A percentile compares a stretch with the other conserved stretches of the same genome.
phyloP scores from a whole-genome alignment of 2,329 filamentous ascomycete genomes.

The Biscogniauxia marginata region DNA sequence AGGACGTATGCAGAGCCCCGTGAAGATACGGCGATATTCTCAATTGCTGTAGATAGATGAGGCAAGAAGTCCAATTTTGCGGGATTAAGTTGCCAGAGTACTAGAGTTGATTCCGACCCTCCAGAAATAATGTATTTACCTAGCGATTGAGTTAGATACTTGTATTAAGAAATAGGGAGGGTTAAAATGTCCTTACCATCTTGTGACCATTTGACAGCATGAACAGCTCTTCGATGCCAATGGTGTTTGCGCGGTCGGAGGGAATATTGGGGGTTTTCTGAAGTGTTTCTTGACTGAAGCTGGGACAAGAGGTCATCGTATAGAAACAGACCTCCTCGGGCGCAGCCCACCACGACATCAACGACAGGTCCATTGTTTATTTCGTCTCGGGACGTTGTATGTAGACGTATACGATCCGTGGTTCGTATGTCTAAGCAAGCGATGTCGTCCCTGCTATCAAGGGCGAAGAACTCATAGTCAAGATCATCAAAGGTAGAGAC shows the following conservation, averaged over 20 bases:
- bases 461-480: conserved; percentile 56
- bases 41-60: conserved; percentile 83
- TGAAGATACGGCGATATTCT: conserved; percentile 79
- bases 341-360: conserved; percentile 77
- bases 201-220: conserved; percentile 83
- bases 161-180: conserved; percentile 1
- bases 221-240: conserved; percentile 86
- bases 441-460: conserved; percentile 62
- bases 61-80: conserved; percentile 79
- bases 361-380: conserved; percentile 42
- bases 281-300: conserved; percentile 45
- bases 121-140: conserved; percentile 94
- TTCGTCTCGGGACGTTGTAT: conserved; percentile 30
- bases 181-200: conserved; percentile 63
- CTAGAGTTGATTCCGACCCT: conserved; percentile 83
- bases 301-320: conserved; percentile 72
- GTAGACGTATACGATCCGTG: conserved; percentile 32
- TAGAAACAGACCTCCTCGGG: conserved; percentile 73
- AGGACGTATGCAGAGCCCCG: conserved; percentile 78
- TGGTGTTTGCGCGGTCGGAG: conserved; percentile 69
- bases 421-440: conserved; percentile 64
- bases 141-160: conserved; percentile 36
- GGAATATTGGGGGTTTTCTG: conserved; percentile 44
- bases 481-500: conserved; percentile 40
- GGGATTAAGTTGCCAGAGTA: conserved; percentile 92